These are phyloP conservation scores for Trametes coccinea DNA, from an alignment of 768 basidiomycete genomes.

Conservation along the genomic window DNA sequence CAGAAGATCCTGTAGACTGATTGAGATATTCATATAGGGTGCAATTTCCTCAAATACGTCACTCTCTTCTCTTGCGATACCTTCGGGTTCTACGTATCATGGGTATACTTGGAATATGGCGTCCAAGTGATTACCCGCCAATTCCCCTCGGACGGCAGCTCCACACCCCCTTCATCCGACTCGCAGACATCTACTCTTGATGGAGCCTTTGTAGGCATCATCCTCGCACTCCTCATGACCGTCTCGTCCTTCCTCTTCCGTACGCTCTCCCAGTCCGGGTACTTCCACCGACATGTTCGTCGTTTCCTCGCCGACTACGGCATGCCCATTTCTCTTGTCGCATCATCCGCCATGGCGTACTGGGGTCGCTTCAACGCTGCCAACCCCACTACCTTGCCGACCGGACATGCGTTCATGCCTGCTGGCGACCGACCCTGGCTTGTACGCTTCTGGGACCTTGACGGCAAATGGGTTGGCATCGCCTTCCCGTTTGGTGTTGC, in stretches of 20 bases:
- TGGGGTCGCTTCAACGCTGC: slow-evolving; percentile 76
- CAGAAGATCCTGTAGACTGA: not conserved
- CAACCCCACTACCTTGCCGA: slow-evolving; percentile 66
- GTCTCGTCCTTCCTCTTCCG: slow-evolving; percentile 74
- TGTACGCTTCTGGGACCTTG: slow-evolving; percentile 85
- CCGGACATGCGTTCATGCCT: slow-evolving; percentile 66
- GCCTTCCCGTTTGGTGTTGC: slow-evolving; percentile 88
- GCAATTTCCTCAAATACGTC: slow-evolving; percentile 83
- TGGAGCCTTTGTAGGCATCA: slow-evolving; percentile 62
- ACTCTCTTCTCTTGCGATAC: slow-evolving; percentile 91
- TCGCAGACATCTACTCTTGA: slow-evolving; percentile 36
- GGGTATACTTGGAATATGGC: slow-evolving; percentile 89
- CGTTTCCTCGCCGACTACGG: slow-evolving; percentile 85
- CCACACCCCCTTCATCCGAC: slow-evolving; percentile 15
- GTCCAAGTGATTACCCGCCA: slow-evolving; percentile 82
- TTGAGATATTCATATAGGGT: slow-evolving; percentile 48
- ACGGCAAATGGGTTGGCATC: slow-evolving; percentile 85
- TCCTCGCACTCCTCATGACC: slow-evolving; percentile 78
- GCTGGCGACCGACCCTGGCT: slow-evolving; percentile 79
- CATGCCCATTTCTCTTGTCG: slow-evolving; percentile 85
- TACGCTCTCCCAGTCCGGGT: slow-evolving; percentile 56
- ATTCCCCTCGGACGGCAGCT: slow-evolving; percentile 37
- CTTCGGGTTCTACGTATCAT: slow-evolving; percentile 91
- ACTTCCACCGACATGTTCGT: slow-evolving; percentile 74
- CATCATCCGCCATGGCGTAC: slow-evolving; percentile 75